Base-by-base conservation (phyloP, 2,329 filamentous ascomycete genomes). In the Cadophora luteo-olivacea region DNA sequence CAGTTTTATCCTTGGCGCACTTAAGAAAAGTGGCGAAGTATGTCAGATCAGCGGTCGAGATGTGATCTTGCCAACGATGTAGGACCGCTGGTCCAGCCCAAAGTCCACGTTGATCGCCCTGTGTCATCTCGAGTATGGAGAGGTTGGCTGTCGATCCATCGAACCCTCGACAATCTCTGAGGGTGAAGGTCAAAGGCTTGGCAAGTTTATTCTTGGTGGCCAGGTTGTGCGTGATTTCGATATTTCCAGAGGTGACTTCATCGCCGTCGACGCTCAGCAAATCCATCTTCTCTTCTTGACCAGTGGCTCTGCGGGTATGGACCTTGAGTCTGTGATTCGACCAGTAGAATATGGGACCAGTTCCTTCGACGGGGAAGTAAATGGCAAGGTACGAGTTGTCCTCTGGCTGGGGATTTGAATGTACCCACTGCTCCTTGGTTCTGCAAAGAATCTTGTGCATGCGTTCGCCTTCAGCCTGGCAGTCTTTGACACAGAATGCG, bases 71-170 rank as follows among this genome's bases (percentile, higher is more conserved):
- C 4, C 19, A 36, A 3, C 55, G 36, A 7, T 12, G 41, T 2
- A 60, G 33, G n/a, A 60, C 33, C 0, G 55, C 55, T 41, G 55
- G 55, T 14, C 55, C 55, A 24, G 55, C 55, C 55, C 55, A 60
- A 41, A 60, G 8, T 16, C 55, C 55, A 25, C 55, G 33, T 12
- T 60, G 55, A 16, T 60, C 55, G 14, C 55, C 55, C 11, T 33
- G 55, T 24, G 55, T 60, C 55, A 41, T 24, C n/a, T 60, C 55
- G 12, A 60, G 55, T 22, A 60, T 60, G 33, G 55, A 60, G 36
- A 60, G 55, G 55, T 60, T 60, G 36, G 33, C 55, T 24, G 19
- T 24, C 14, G 55, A 60, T 41, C 22, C 55, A 60, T 60, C 55
- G 9, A 1, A 2, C 4, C 22, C 55, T 25, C 55, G n/a, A 3